Conservation (phyloP, 257 asterid species). For the Henckelia pumila region DNA sequence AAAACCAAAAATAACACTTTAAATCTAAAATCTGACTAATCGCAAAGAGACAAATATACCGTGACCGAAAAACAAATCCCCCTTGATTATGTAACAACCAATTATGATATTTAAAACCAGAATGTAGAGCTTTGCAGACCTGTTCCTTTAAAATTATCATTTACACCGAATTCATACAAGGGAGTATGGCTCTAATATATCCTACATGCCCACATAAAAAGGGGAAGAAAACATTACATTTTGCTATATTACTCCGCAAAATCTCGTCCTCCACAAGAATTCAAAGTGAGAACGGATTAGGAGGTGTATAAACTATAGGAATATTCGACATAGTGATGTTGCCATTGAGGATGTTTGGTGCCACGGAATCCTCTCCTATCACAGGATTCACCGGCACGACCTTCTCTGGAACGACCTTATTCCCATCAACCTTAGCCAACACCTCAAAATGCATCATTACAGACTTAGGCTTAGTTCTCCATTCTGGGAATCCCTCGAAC, state of each 20-base stretch:
- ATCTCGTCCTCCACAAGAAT: not conserved
- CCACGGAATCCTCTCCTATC: constrained; percentile 54
- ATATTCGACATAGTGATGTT: constrained; percentile 60
- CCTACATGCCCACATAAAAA: not conserved
- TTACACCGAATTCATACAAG: not conserved
- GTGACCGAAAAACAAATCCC: too few relatives aligned
- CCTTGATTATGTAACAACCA: too few relatives aligned
- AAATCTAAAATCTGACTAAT: too few relatives aligned
- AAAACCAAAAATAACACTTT: too few relatives aligned
- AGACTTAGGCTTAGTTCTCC: constrained; percentile 73
- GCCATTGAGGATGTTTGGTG: constrained; percentile 47
- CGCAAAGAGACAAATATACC: too few relatives aligned
- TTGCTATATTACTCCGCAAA: not conserved
- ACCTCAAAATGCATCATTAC: constrained; percentile 93
- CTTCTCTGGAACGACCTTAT: constrained; percentile 81
- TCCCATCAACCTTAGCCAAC: constrained; percentile 86
- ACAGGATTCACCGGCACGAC: constrained; percentile 72
- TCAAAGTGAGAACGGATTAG: constrained; percentile 63
- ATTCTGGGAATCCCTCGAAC: constrained; percentile 57
- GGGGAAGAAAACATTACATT: not conserved
- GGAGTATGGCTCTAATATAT: too few relatives aligned
- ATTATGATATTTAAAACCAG: too few relatives aligned
- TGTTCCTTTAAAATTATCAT: too few relatives aligned
- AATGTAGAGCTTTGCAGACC: too few relatives aligned
- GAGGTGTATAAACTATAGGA: constrained; percentile 59